Evolutionary conservation across 768 basidiomycete genomes (phyloP).

Genomic region (Russula ochroleuca): DNA sequence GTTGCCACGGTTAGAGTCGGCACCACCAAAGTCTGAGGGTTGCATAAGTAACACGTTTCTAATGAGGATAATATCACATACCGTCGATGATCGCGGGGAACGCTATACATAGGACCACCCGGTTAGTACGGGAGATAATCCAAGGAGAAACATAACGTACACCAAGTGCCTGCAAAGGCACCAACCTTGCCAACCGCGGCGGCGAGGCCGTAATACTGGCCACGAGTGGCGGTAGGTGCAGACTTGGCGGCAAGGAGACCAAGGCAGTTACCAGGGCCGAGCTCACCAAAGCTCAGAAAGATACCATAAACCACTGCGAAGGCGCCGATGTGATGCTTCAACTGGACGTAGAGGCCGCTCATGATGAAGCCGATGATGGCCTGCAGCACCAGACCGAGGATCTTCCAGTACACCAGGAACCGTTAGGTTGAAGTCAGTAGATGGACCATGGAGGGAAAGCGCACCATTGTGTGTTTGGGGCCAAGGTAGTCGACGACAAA

Average conservation of each 20-base stretch:
- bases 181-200: slow-evolving; percentile 85
- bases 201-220: slow-evolving; percentile 81
- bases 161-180: slow-evolving; percentile 79
- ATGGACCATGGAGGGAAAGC: slow-evolving; percentile 11
- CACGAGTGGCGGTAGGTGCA: slow-evolving; percentile 80
- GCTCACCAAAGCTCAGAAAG: slow-evolving; percentile 85
- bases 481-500: slow-evolving; percentile 72
- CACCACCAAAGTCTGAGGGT: slow-evolving; percentile 56
- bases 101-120: slow-evolving; percentile 36
- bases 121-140: neutral
- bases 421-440: slow-evolving; percentile 5
- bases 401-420: slow-evolving; percentile 50
- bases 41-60: slow-evolving; percentile 3
- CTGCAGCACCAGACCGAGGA: slow-evolving; percentile 61
- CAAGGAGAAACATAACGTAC: slow-evolving; percentile 38
- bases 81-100: slow-evolving; percentile 66
- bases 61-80: slow-evolving; percentile 30
- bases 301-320: slow-evolving; percentile 89
- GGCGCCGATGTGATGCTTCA: slow-evolving; percentile 61
- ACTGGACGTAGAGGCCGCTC: slow-evolving; percentile 69
- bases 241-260: slow-evolving; percentile 83
- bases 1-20: slow-evolving; percentile 50
- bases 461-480: slow-evolving; percentile 71
- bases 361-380: slow-evolving; percentile 83
- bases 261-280: slow-evolving; percentile 83